Base-by-base conservation (phyloP, 2,329 filamentous ascomycete genomes). In the Fusarium anthophilum region DNA sequence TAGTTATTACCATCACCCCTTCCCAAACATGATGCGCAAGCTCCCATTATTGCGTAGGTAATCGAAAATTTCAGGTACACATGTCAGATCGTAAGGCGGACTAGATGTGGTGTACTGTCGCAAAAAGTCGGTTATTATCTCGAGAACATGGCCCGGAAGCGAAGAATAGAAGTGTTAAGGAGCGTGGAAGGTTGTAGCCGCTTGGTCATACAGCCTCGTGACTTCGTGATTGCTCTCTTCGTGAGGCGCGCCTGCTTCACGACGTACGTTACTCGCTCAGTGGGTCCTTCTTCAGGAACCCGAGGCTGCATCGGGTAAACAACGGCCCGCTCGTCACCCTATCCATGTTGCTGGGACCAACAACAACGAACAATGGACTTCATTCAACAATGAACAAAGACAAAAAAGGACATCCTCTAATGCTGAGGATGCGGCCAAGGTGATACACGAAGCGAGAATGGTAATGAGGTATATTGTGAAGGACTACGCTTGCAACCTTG, bases 1-100 rank as follows among this genome's bases (percentile, higher is more conserved):
- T 87, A 87, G 38, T 83, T 81, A 72, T 89, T 87, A 73, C 83
- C 84, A 59, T 84, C 83, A 63, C 85, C 84, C 72, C 83, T 81
- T 71, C 90, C 89, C 50, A 92, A 82, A 78, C 90, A 92, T 63
- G 90, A 91, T 70, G 87, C 84, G 81, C 90, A 91, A 80, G 85
- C 85, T 68, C 90, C 90, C 90, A 91, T 91, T 70, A 57, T 81
- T 51, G 59, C 64, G 65, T 77, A 50, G 54, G 65, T 77, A 53
- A 58, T 64, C 59, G 64, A 61, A 69, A 66, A 64, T 60, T 48
- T 57, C 66, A 62, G 51, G 58, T 66, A 72, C 65, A 69, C 76
- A 78, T 75, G 75, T 69, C 76, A 75, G 54, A 68, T 73, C 62
- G 58, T 48, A 48, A 54, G n/a, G 43, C 28, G 24, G 41, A 38